Conservation (phyloP, 805 yeast genomes). For the Zygosaccharomyces kombuchaensis region DNA sequence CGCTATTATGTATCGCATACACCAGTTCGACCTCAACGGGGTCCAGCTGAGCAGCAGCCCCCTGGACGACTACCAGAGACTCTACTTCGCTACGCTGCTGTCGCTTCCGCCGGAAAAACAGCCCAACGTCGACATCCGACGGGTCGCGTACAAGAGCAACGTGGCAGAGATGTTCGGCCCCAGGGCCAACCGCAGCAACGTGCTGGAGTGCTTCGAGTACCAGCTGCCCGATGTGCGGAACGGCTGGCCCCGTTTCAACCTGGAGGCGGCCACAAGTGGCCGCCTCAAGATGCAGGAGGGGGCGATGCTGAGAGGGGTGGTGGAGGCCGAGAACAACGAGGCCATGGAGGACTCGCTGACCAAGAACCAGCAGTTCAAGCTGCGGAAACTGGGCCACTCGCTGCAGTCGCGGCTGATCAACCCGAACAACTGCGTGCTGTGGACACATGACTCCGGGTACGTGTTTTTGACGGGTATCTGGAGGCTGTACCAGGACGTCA, state of each 20-base stretch:
- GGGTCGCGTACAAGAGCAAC: slow-evolving; percentile 24
- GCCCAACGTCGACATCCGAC: slow-evolving; percentile 11
- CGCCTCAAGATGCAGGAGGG: neutral
- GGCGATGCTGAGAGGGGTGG: slow-evolving; percentile 1
- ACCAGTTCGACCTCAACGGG: slow-evolving; percentile 14
- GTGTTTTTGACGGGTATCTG: slow-evolving; percentile 87
- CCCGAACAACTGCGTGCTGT: slow-evolving; percentile 64
- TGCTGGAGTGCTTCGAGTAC: slow-evolving; percentile 30
- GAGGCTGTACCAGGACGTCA: slow-evolving; percentile 47
- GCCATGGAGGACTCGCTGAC: slow-evolving; percentile 17
- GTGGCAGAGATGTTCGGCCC: slow-evolving; percentile 18
- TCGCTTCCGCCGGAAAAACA: slow-evolving; percentile 5
- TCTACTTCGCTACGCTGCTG: slow-evolving; percentile 22
- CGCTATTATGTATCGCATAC: slow-evolving; percentile 13
- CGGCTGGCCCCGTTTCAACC: neutral
- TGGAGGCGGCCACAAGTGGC: neutral
- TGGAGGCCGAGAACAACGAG: slow-evolving; percentile 1
- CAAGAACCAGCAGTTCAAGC: slow-evolving; percentile 33
- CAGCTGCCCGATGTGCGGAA: slow-evolving; percentile 24
- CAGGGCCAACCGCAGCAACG: slow-evolving; percentile 8
- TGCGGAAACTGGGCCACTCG: slow-evolving; percentile 25
- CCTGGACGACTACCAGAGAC: slow-evolving; percentile 33
- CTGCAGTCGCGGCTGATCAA: slow-evolving; percentile 23
- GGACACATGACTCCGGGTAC: slow-evolving; percentile 82
- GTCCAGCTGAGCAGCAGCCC: slow-evolving; percentile 24